Base-by-base conservation (phyloP, 2,329 filamentous ascomycete species). In the Madurella fahalii region DNA sequence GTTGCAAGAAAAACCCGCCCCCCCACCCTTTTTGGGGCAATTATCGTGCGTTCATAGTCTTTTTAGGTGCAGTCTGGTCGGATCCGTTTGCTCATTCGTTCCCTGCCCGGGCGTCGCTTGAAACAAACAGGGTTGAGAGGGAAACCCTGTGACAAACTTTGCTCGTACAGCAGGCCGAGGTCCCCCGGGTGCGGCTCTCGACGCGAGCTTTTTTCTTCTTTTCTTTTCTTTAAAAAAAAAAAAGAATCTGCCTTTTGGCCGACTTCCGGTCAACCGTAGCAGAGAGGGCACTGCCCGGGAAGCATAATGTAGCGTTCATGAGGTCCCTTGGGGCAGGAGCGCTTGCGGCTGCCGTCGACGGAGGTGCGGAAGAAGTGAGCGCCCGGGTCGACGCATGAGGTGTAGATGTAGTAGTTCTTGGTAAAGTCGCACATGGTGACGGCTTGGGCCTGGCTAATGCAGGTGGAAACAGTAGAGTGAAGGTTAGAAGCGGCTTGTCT, bases 321-420 rank as follows among this genome's bases (percentile, higher is more conserved):
- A 30, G 87, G 87, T 0, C 85, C 80, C 53, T 78, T 77, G 5
- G 79, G 65, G 63, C 87, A 90, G 32, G 79, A 74, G 32, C 76
- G 71, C 54, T 82, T 78, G 59, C 76, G 77, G 66, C 75, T 81
- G 53, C 85, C 86, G 63, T 90, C 87, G 50, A 85, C 75, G 1
- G 83, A 83, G 1, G 84, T 89, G 60, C 81, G 78, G 68, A 87
- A 85, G 70, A 89, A 89, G 69, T 90, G 87, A 15, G 80, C 77
- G 40, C 82, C 82, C 0, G 86, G 86, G 65, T 89, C 84, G 53
- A 78, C 71, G 65, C 87, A 90, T 42, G 81, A 78, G 54, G 84
- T 84, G 72, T 89, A 90, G 69, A 90, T 85, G 71, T 89, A 89
- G 69, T 86, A 90, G 71, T 89, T 89, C 65, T 86, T 87, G 65